These are phyloP conservation scores for Luvunga scandens DNA, from an alignment of 345 rosid species.

Conservation along the genomic window DNA sequence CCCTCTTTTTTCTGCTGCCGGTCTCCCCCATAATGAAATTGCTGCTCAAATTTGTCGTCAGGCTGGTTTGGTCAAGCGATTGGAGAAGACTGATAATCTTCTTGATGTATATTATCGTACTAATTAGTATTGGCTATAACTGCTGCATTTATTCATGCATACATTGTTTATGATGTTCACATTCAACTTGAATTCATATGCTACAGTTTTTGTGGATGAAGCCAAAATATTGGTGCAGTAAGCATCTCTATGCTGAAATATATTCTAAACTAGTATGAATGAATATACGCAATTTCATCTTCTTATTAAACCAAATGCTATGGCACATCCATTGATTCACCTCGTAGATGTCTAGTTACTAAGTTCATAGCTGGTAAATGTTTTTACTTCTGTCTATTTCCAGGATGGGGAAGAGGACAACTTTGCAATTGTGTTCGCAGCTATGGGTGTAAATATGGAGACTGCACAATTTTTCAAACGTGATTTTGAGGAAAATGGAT, in stretches of 20 bases:
- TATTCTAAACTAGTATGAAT: background rate
- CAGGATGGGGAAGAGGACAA: conserved; percentile 90
- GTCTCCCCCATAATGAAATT: conserved; percentile 98
- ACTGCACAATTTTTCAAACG: conserved; percentile 98
- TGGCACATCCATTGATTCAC: background rate
- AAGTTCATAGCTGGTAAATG: background rate
- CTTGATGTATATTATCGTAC: conserved; percentile 48
- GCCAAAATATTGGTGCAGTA: background rate
- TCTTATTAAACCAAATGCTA: background rate
- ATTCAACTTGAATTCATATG: background rate
- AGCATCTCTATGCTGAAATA: background rate
- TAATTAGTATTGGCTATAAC: background rate
- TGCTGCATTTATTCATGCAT: background rate
- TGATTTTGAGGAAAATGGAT: conserved; percentile 97
- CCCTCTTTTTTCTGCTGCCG: conserved; percentile 98
- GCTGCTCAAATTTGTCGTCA: conserved; percentile 99
- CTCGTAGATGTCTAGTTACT: background rate
- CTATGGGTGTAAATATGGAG: conserved; percentile 99
- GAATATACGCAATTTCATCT: background rate
- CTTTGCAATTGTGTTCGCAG: conserved; percentile 97
- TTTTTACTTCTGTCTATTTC: conserved; percentile 11
- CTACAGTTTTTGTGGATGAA: background rate
- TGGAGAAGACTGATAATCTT: conserved; percentile 78
- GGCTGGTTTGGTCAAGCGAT: conserved; percentile 93
- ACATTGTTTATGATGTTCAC: background rate